Percentiles rank a stretch among this genome's conserved stretches.
These are phyloP conservation scores for Paracamarosporium sp. DNA, from an alignment of 2,329 filamentous ascomycete genomes.

Conservation along the genomic window DNA sequence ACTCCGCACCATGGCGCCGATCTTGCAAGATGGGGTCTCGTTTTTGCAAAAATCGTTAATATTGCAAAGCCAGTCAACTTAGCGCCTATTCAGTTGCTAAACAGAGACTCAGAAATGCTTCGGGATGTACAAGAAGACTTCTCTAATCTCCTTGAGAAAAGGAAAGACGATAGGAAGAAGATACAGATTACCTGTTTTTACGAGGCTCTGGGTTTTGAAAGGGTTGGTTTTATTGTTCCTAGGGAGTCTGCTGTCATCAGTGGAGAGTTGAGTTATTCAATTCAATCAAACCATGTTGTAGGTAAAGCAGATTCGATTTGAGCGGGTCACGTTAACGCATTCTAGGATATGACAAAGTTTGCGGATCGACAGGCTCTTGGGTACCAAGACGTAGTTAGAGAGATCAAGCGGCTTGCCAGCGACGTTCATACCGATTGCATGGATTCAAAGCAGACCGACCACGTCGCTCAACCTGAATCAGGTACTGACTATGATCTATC, in stretches of 20 bases:
- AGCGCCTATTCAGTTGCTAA: neutral
- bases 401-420: neutral
- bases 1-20: conserved; percentile 17
- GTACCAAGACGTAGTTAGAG: neutral
- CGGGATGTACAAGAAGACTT: neutral
- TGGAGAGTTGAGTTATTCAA: neutral
- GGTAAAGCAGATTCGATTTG: too few species aligned
- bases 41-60: neutral
- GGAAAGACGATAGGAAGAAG: neutral
- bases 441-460: too few species aligned
- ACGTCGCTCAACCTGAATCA: too few species aligned
- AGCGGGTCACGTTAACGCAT: neutral
- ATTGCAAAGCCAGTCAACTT: neutral
- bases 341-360: neutral
- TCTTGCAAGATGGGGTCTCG: conserved; percentile 10
- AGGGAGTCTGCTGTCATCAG: too few species aligned
- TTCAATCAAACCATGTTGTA: neutral
- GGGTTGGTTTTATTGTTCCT: too few species aligned
- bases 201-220: neutral
- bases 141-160: neutral
- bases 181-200: neutral
- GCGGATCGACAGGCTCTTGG: neutral
- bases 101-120: neutral
- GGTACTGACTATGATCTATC: too few species aligned
- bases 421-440: too few species aligned